Base-by-base conservation (phyloP, 2,329 filamentous ascomycete genomes). In the Atkinsonella texensis region DNA sequence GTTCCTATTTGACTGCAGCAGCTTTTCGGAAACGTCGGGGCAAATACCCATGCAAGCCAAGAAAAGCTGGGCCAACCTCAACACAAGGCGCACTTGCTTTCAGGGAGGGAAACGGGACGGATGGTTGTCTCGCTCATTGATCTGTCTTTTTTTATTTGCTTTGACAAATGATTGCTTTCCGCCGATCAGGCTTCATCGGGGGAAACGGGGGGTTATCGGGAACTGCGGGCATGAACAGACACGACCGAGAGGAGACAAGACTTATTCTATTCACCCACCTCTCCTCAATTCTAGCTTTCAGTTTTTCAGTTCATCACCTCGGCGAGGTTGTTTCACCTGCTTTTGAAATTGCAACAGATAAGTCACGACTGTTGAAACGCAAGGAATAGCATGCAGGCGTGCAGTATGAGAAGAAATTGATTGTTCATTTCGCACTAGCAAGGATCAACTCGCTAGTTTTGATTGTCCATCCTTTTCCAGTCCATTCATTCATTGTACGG, bases 71-170 rank as follows among this genome's bases (percentile, higher is more conserved):
- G 23, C 12, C 41, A 28, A 28, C 28, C 28, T 28, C 28, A 38
- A n/a, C 23, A 28, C 28, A 43, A 43, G 18, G 42, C 47, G 50
- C 23, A 43, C 18, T n/a, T 45, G 33, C 49, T n/a, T 52, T 42
- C 46, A 46, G 51, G 32, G 49, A 48, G 23, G 33, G 33, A n/a
- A n/a, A n/a, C n/a, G n/a, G n/a, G n/a, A n/a, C n/a, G n/a, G n/a
- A n/a, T 20, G 23, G 13, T 4, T 11, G 20, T 23, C n/a, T 42
- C 23, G 9, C 17, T 20, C 13, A 28, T 48, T 11, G 33, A n/a
- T 13, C 15, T 44, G 20, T 28, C 18, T 50, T 8, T 50, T 38
- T 28, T 35, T 38, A 35, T 44, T 28, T 35, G 28, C 18, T 3
- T 50, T 50, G 6, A n/a, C 18, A 6, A 33, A 18, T 23, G 20